Conservation (phyloP, 148 eudicot species). For the Chenopodium quinoa region DNA sequence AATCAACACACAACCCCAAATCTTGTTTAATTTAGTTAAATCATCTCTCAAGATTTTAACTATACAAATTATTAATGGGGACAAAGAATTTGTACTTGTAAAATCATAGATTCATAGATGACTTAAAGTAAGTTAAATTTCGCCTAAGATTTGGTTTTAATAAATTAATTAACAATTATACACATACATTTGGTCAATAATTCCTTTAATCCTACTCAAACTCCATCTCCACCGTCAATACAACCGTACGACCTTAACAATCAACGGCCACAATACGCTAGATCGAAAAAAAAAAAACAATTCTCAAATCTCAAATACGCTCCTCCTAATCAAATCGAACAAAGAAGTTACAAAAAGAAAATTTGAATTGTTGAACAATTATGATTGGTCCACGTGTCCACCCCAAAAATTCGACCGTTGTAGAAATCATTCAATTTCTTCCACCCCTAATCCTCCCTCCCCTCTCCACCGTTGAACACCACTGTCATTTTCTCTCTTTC, state of each 20-base stretch:
- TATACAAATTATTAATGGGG: too few relatives aligned
- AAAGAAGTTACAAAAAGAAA: background rate
- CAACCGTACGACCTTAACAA: background rate
- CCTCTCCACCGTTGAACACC: slow-evolving; percentile 15
- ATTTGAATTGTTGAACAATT: slow-evolving; percentile 15
- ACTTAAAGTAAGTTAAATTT: too few relatives aligned
- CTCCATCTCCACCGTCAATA: too few relatives aligned
- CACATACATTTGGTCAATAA: too few relatives aligned
- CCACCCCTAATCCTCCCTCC: background rate
- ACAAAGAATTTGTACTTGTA: too few relatives aligned
- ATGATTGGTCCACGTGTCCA: slow-evolving; percentile 30
- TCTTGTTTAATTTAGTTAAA: too few relatives aligned
- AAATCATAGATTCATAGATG: too few relatives aligned
- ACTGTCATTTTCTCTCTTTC: background rate
- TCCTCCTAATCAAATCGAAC: slow-evolving; percentile 6
- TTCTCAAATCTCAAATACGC: slow-evolving; percentile 16
- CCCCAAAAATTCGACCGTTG: slow-evolving; percentile 43
- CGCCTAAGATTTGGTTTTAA: too few relatives aligned
- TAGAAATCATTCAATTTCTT: background rate
- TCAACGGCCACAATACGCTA: background rate
- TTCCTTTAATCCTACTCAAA: too few relatives aligned
- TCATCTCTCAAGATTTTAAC: too few relatives aligned
- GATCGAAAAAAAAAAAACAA: background rate
- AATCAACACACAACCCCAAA: too few relatives aligned
- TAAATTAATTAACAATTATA: too few relatives aligned